A percentile compares a stretch with the other conserved stretches of the same genome.
Conservation (phyloP, 116 monocot species). For the Trichopus zeylanicus region DNA sequence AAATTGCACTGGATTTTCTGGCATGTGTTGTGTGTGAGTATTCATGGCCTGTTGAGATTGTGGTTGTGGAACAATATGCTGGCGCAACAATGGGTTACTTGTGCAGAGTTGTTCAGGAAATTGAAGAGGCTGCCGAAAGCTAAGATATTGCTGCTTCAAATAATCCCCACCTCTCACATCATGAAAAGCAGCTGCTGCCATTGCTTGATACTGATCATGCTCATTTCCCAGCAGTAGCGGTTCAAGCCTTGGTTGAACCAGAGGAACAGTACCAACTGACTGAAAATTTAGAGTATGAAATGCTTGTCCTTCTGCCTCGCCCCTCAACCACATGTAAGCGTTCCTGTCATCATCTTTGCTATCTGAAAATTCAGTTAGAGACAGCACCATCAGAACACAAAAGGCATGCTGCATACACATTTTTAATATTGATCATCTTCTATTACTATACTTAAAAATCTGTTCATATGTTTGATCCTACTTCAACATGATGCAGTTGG, state of each 20-base stretch:
- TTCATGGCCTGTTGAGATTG: conserved; percentile 33
- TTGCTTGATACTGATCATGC: conserved; percentile 62
- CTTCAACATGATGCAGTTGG: too few relatives aligned
- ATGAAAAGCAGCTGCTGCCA: conserved; percentile 59
- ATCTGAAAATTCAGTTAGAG: conserved; percentile 17
- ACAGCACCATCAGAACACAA: not conserved
- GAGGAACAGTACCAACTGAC: conserved; percentile 48
- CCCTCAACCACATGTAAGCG: conserved; percentile 72
- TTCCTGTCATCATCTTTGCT: conserved; percentile 50
- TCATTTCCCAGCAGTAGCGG: conserved; percentile 45
- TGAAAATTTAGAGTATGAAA: conserved; percentile 67
- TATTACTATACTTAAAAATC: not conserved
- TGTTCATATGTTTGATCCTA: too few relatives aligned
- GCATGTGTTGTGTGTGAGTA: conserved; percentile 27
- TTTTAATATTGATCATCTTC: not conserved
- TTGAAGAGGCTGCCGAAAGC: conserved; percentile 68
- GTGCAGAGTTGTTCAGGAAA: conserved; percentile 44
- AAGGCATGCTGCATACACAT: not conserved
- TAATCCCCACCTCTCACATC: conserved; percentile 46
- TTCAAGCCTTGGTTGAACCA: conserved; percentile 61
- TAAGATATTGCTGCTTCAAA: conserved; percentile 64
- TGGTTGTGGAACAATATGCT: conserved; percentile 63
- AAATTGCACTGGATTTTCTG: conserved; percentile 22
- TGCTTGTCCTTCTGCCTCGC: conserved; percentile 51
- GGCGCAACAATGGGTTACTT: conserved; percentile 39